Conservation (phyloP, 805 yeast species). For the Candida cerambycidarum region DNA sequence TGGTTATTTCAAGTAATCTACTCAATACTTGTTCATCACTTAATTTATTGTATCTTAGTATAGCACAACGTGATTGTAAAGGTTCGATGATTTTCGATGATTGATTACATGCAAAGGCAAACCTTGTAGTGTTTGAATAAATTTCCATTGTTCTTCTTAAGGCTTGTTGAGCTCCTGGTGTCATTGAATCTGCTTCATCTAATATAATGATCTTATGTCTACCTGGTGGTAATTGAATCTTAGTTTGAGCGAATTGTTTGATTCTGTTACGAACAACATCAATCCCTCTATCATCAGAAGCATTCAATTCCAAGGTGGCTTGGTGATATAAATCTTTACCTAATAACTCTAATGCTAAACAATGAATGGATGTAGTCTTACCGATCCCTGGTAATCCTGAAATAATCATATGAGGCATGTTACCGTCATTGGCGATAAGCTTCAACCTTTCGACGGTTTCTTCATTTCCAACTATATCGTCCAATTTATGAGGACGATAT, state of each 20-base stretch:
- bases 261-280: conserved; percentile 93
- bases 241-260: conserved; percentile 94
- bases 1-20: conserved; percentile 68
- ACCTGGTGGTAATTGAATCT: conserved; percentile 82
- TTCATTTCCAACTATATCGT: conserved; percentile 89
- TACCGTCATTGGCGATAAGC: conserved; percentile 87
- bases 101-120: conserved; percentile 98
- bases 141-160: conserved; percentile 66
- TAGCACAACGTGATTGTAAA: conserved; percentile 93
- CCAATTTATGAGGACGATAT: conserved; percentile 76
- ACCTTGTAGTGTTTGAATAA: conserved; percentile 91
- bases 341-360: conserved; percentile 80
- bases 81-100: conserved; percentile 95
- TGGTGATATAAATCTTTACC: conserved; percentile 66
- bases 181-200: conserved; percentile 97
- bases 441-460: conserved; percentile 85
- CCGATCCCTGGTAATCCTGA: conserved; percentile 98
- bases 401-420: conserved; percentile 94
- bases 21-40: conserved; percentile 82
- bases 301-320: conserved; percentile 91
- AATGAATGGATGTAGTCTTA: conserved; percentile 89
- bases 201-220: conserved; percentile 89
- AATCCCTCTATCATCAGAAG: conserved; percentile 96
- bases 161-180: conserved; percentile 96
- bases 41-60: conserved; percentile 77